Base-by-base conservation (phyloP, 2,329 filamentous ascomycete species). In the Atkinsonella hypoxylon region DNA sequence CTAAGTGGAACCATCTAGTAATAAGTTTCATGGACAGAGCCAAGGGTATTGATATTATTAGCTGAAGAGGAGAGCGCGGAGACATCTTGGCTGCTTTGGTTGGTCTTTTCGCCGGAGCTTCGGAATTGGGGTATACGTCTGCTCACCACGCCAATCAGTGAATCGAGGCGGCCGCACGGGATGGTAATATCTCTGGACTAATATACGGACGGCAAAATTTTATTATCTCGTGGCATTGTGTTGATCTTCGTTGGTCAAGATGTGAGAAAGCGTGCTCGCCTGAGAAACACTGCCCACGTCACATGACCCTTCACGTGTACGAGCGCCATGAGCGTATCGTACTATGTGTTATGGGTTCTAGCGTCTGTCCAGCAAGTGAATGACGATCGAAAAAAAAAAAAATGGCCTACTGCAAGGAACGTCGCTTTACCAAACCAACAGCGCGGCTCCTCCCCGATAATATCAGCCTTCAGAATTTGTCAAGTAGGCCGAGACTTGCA, bases 271-370 rank as follows among this genome's bases (percentile, higher is more conserved):
- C 9, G 13, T 11, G 32, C 32, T 34, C 32, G 2, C 13, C 7
- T 32, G 31, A 12, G 38, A 6, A 15, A 41, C 18, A 12, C 7
- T 30, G 26, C 26, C 10, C 7, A 5, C 31, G 15, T 52, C 51
- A 52, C 51, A 49, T 52, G 51, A 52, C 22, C 26, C 17, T 15
- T 7, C 51, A 52, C 51, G 47, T 52, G 51, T 32, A 20, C 36
- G 1, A 13, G 12, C 8, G 18, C n/a, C 18, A 30, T 6, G 15
- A 34, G 46, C 43, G n/a, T 30, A 34, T 5, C 20, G 20, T 5
- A 22, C 20, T 17, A 18, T 41, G n/a, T 41, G 39, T n/a, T 17
- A 42, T 17, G 15, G 38, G 7, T 15, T 39, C 26, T 8, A 26
- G 26, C 5, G 38, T 18, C 45, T 17, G 18, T 36, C 15, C 20